Evolutionary conservation across 2,329 filamentous ascomycete species (phyloP).

Genomic region (Trichocomaceae sp.): DNA sequence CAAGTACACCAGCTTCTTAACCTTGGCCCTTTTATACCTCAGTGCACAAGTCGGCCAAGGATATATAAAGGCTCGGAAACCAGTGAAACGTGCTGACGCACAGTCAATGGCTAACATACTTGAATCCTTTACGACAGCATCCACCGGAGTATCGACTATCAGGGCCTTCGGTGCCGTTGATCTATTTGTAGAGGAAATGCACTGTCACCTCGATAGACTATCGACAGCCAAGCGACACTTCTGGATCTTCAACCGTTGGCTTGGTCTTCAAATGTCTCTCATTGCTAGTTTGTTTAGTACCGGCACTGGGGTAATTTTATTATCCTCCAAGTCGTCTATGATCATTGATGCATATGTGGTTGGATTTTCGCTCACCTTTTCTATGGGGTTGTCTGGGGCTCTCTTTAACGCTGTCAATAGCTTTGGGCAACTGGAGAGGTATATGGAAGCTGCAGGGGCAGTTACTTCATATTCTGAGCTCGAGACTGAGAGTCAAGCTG

Average conservation of each 20-base stretch:
- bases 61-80: neutral
- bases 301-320: slow-evolving; percentile 55
- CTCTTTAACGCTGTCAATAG: slow-evolving; percentile 61
- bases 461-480: slow-evolving; percentile 68
- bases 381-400: slow-evolving; percentile 58
- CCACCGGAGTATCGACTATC: slow-evolving; percentile 67
- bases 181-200: slow-evolving; percentile 65
- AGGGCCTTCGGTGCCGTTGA: slow-evolving; percentile 65
- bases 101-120: slow-evolving; percentile 70
- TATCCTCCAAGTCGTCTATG: slow-evolving; percentile 55
- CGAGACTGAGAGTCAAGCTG: slow-evolving; percentile 54
- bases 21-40: slow-evolving; percentile 54
- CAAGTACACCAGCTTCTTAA: slow-evolving; percentile 44
- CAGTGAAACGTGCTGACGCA: slow-evolving; percentile 36
- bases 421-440: slow-evolving; percentile 64
- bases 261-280: slow-evolving; percentile 65
- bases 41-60: slow-evolving; percentile 32
- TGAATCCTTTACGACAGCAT: slow-evolving; percentile 67
- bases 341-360: slow-evolving; percentile 63
- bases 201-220: slow-evolving; percentile 61
- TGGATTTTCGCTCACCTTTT: slow-evolving; percentile 68
- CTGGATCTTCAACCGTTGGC: slow-evolving; percentile 70
- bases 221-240: slow-evolving; percentile 59
- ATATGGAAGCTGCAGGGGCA: slow-evolving; percentile 72
- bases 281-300: slow-evolving; percentile 65